Evolutionary conservation across 1,284 basidiomycete genomes (phyloP).

Genomic region (Moesziomyces antarcticus): DNA sequence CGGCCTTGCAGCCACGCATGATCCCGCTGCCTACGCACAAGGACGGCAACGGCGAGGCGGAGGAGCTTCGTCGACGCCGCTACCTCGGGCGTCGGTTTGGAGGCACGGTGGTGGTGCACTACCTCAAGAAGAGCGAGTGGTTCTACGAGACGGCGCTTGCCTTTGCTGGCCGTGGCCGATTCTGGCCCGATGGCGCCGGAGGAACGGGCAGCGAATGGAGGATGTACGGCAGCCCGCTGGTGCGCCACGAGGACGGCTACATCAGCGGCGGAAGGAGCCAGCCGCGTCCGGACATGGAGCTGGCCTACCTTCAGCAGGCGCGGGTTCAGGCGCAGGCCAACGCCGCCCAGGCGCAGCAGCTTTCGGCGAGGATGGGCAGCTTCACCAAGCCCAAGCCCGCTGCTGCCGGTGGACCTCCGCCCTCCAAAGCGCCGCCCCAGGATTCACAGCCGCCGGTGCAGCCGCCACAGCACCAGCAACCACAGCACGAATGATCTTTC

Average conservation of each 20-base stretch:
- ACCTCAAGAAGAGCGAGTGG: constrained; percentile 96
- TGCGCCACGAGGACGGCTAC: constrained; percentile 53
- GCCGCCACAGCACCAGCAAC: constrained; percentile 9
- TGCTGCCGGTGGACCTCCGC: constrained; percentile 6
- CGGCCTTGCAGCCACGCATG: constrained; percentile 39
- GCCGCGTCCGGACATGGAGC: constrained; percentile 51
- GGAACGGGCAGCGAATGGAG: constrained; percentile 58
- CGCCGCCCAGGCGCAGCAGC: constrained; percentile 37
- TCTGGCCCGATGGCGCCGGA: constrained; percentile 65
- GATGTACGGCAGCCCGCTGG: constrained; percentile 59
- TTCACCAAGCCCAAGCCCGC: constrained; percentile 41
- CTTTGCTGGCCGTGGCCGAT: constrained; percentile 80
- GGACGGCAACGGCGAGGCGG: constrained; percentile 53
- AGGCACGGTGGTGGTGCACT: constrained; percentile 94
- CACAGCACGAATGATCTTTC: constrained; percentile 1
- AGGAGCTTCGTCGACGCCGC: constrained; percentile 72
- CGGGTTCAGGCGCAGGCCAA: constrained; percentile 46
- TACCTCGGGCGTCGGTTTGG: constrained; percentile 71
- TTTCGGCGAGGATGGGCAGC: constrained; percentile 44
- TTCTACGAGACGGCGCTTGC: constrained; percentile 92
- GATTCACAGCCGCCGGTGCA: constrained; percentile 9
- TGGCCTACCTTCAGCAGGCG: constrained; percentile 49
- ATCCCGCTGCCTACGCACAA: constrained; percentile 54
- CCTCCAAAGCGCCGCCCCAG: constrained; percentile 1
- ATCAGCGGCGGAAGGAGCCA: constrained; percentile 50